A percentile compares a stretch with the other conserved stretches of the same genome.
These are phyloP conservation scores for Verticillium alfalfae DNA, from an alignment of 2,329 filamentous ascomycete genomes.

Conservation along the genomic window DNA sequence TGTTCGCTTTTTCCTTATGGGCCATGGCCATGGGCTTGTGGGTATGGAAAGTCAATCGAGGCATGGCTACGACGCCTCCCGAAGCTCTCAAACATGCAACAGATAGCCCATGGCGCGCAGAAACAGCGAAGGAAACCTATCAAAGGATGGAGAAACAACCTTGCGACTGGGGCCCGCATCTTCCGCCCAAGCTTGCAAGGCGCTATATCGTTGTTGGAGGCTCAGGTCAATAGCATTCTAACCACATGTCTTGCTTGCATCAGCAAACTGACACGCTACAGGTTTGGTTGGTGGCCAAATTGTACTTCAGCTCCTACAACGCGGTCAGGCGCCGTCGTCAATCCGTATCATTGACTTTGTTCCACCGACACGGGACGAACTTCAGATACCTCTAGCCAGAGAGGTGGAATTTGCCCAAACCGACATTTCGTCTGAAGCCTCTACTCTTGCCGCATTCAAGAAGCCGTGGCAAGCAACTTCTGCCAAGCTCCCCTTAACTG, in stretches of 20 bases:
- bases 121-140: constrained; percentile 27
- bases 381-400: constrained; percentile 26
- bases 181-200: constrained; percentile 33
- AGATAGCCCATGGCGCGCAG: constrained; percentile 27
- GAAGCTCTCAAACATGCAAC: constrained; percentile 19
- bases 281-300: constrained; percentile 52
- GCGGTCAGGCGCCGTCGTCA: constrained; percentile 41
- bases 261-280: constrained; percentile 13
- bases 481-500: constrained; percentile 41
- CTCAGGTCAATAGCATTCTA: constrained; percentile 28
- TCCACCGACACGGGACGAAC: constrained; percentile 33
- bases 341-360: constrained; percentile 50
- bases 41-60: constrained; percentile 28
- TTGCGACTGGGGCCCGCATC: constrained; percentile 27
- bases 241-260: background rate
- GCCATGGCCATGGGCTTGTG: constrained; percentile 13
- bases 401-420: constrained; percentile 37
- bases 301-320: constrained; percentile 45
- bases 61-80: constrained; percentile 27
- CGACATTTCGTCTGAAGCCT: constrained; percentile 41
- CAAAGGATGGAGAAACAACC: constrained; percentile 26
- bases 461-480: constrained; percentile 37
- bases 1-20: too few species aligned
- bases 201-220: constrained; percentile 41
- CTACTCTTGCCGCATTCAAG: constrained; percentile 38